Evolutionary conservation across 2,329 filamentous ascomycete genomes (phyloP), one percentile per base, ranked within the genome.

Genomic region (Rasamsonia emersonii): DNA sequence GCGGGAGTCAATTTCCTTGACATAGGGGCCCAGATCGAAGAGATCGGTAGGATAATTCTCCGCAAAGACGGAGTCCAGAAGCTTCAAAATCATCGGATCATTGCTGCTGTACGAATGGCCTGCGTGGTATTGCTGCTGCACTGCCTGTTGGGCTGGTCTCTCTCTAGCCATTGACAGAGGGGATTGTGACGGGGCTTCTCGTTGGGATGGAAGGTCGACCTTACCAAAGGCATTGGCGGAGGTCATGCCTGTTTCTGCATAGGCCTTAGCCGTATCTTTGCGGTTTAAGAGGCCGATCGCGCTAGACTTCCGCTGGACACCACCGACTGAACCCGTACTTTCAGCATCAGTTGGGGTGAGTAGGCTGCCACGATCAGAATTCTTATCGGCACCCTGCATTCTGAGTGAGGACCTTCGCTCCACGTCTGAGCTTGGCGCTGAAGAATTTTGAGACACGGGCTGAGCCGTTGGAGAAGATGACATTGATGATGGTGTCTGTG

Each of bases 81-180:
- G 59, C 36, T 66, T 73, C 29, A 79, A 53, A 5, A 80, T 67
- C 3, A 66, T 70, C 1, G 75, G 75, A 42, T 79, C 74, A 37
- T 82, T 86, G 1, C 91, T 91, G 26, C 76, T 72, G 51, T 98
- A 96, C 3, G 82, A 86, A 59, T 96, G 89, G 24, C 77, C 79
- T 3, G 74, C 71, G 36, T 70, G 71, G 40, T 74, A 73, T 23
- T 68, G 70, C 9, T 58, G 60, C 7, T 53, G 44, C 4, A 46
- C 49, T 9, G 41, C 28, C 10, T 47, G 43, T 13, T 39, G 32
- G 5, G 42, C 30, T 33, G 47, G 51, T 28, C 40, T 50, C 31
- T 59, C 54, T 20, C 45, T 54, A 18, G 59, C 51, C 23, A 61
- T 44, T 5, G 58, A 50, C 8, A 62, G 48, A 11, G 56, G 49